These are phyloP conservation scores for Exophiala alcalophila DNA, from an alignment of 2,329 filamentous ascomycete genomes.

Conservation along the genomic window DNA sequence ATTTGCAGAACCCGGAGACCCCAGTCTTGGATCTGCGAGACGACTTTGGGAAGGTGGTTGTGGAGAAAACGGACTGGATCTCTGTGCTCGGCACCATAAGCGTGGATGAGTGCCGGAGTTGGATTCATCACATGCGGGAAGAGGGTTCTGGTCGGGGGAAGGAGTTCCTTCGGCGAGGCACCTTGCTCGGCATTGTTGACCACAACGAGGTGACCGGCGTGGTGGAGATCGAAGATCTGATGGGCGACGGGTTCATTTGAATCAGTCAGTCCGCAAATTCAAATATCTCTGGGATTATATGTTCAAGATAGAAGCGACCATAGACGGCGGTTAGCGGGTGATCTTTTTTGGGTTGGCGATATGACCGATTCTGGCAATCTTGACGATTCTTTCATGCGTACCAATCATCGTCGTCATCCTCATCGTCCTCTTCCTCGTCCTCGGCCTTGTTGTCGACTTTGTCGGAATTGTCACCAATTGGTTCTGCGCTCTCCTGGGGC, in stretches of 20 bases:
- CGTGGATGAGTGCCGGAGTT: slow-evolving; percentile 53
- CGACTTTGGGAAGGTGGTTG: slow-evolving; percentile 49
- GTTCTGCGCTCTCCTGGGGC: slow-evolving; percentile 14
- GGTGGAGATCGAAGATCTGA: slow-evolving; percentile 46
- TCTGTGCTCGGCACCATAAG: slow-evolving; percentile 56
- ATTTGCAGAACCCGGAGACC: slow-evolving; percentile 51
- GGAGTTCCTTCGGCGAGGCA: slow-evolving; percentile 41
- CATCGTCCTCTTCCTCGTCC: slow-evolving; percentile 58
- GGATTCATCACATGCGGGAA: slow-evolving; percentile 45
- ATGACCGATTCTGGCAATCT: slow-evolving; percentile 4
- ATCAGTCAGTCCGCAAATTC: no score
- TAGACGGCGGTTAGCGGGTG: slow-evolving; percentile 1
- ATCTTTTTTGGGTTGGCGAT: slow-evolving; percentile 2
- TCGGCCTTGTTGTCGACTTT: slow-evolving; percentile 47
- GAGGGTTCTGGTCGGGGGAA: slow-evolving; percentile 32
- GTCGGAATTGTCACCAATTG: slow-evolving; percentile 39
- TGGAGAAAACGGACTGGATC: slow-evolving; percentile 56
- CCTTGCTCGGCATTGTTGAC: slow-evolving; percentile 50
- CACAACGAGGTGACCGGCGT: slow-evolving; percentile 48
- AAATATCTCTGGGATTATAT: no score
- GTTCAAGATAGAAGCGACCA: background rate
- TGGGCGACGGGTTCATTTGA: slow-evolving; percentile 30
- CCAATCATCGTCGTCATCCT: slow-evolving; percentile 48
- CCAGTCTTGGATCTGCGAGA: slow-evolving; percentile 39
- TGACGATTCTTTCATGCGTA: slow-evolving; percentile 29